A percentile compares a stretch with the other conserved stretches of the same genome.
Evolutionary conservation across 2,329 filamentous ascomycete species (phyloP).

Genomic region (Capronia epimyces): DNA sequence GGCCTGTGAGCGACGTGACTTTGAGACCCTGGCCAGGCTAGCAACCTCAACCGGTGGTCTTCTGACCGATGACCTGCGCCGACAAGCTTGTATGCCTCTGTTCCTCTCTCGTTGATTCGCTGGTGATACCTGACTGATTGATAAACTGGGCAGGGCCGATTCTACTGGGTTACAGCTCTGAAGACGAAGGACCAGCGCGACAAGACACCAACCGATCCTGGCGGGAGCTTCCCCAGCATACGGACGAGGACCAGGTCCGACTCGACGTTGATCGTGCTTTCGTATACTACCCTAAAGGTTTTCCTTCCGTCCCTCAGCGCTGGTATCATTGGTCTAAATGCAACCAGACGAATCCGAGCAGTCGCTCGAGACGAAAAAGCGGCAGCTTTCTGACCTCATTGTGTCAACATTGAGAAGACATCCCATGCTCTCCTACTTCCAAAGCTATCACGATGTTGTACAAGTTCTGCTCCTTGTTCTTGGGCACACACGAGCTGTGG

Average conservation of each 20-base stretch:
- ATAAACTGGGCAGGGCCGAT: constrained; percentile 42
- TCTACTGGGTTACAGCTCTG: constrained; percentile 40
- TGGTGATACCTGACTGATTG: constrained; percentile 21
- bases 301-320: constrained; percentile 31
- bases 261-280: constrained; percentile 95
- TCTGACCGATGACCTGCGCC: constrained; percentile 61
- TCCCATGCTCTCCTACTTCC: constrained; percentile 88
- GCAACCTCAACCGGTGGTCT: constrained; percentile 63
- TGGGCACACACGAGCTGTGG: constrained; percentile 54
- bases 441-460: constrained; percentile 97
- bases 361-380: constrained; percentile 65
- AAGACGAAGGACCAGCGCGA: constrained; percentile 7
- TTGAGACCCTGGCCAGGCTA: constrained; percentile 52
- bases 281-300: constrained; percentile 86
- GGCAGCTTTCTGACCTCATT: constrained; percentile 74
- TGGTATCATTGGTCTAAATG: constrained; percentile 19
- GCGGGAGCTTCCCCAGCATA: constrained; percentile 65
- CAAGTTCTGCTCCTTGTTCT: constrained; percentile 90
- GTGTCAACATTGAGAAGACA: constrained; percentile 71
- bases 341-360: constrained; percentile 59
- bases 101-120: background rate
- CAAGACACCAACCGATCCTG: constrained; percentile 40
- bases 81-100: constrained; percentile 65
- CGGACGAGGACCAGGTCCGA: constrained; percentile 83
- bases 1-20: constrained; percentile 57